Conservation (phyloP, 1,284 basidiomycete genomes). For the Cystobasidiaceae sp. region DNA sequence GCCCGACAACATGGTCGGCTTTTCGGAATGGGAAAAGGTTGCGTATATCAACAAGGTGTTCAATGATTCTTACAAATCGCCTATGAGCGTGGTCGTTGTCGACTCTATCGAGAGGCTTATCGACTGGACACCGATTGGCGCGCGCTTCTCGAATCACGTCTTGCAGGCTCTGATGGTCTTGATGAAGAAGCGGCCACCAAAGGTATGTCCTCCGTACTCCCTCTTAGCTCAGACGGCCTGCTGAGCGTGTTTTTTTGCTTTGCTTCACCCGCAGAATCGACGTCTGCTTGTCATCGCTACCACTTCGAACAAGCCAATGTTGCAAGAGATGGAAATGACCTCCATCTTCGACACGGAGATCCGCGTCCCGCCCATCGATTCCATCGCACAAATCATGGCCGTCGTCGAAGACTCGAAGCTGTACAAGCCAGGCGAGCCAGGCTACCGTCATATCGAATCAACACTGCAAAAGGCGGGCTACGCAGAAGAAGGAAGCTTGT, state of each 20-base stretch:
- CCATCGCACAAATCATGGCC: conserved; percentile 64
- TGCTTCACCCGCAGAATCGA: conserved; percentile 59
- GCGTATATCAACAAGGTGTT: conserved; percentile 90
- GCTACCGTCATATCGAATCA: conserved; percentile 59
- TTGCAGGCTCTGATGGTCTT: conserved; percentile 88
- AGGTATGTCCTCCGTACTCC: conserved; percentile 59
- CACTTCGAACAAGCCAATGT: conserved; percentile 77
- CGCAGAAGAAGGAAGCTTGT: conserved; percentile 50
- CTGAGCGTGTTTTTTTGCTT: no score
- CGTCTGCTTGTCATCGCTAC: conserved; percentile 90
- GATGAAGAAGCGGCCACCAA: conserved; percentile 83
- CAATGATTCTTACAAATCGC: conserved; percentile 94
- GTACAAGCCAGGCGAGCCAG: conserved; percentile 56
- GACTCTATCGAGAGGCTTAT: conserved; percentile 86
- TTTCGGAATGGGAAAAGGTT: conserved; percentile 84
- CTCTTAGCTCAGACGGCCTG: no score
- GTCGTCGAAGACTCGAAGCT: conserved; percentile 79
- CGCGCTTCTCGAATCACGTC: conserved; percentile 89
- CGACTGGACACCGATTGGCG: conserved; percentile 97
- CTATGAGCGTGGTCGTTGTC: conserved; percentile 92
- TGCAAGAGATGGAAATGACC: conserved; percentile 82
- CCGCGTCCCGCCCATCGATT: conserved; percentile 74
- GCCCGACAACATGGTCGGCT: conserved; percentile 96
- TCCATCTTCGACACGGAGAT: conserved; percentile 87
- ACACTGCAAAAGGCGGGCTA: conserved; percentile 75